These are phyloP conservation scores for Scolecobasidium constrictum DNA, from an alignment of 2,329 filamentous ascomycete genomes.

Conservation along the genomic window DNA sequence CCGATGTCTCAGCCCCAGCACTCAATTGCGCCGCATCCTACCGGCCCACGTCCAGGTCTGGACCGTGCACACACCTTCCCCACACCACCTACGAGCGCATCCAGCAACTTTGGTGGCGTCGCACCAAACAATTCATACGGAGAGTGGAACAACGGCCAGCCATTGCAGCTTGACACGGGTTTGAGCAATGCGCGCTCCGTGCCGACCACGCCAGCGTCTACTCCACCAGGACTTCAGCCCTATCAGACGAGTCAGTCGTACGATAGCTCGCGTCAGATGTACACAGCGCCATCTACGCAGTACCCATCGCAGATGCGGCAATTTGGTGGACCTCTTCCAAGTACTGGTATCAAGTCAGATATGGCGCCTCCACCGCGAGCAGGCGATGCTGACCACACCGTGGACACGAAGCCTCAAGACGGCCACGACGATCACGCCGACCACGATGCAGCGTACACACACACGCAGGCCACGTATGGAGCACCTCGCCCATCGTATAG, in stretches of 20 bases:
- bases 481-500: slow-evolving; percentile 63
- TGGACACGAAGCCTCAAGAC: slow-evolving; percentile 52
- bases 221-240: slow-evolving; percentile 67
- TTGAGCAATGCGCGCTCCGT: slow-evolving; percentile 73
- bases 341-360: slow-evolving; percentile 50
- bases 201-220: slow-evolving; percentile 83
- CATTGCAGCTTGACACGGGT: slow-evolving; percentile 71
- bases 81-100: slow-evolving; percentile 87
- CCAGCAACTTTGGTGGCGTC: slow-evolving; percentile 69
- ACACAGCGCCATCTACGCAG: slow-evolving; percentile 55
- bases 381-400: slow-evolving; percentile 51
- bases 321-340: slow-evolving; percentile 50
- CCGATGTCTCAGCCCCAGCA: slow-evolving; percentile 46
- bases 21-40: slow-evolving; percentile 49
- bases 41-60: slow-evolving; percentile 54
- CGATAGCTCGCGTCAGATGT: slow-evolving; percentile 67
- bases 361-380: slow-evolving; percentile 72
- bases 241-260: slow-evolving; percentile 66
- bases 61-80: slow-evolving; percentile 89
- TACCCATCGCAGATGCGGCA: slow-evolving; percentile 63
- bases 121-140: slow-evolving; percentile 43
- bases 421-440: slow-evolving; percentile 45
- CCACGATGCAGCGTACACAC: slow-evolving; percentile 59
- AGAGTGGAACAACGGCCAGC: slow-evolving; percentile 49
- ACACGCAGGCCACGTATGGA: slow-evolving; percentile 57